Percentiles rank a stretch among this genome's conserved stretches.
Evolutionary conservation across 2,329 filamentous ascomycete species (phyloP).

Genomic region (Massarina eburnea): DNA sequence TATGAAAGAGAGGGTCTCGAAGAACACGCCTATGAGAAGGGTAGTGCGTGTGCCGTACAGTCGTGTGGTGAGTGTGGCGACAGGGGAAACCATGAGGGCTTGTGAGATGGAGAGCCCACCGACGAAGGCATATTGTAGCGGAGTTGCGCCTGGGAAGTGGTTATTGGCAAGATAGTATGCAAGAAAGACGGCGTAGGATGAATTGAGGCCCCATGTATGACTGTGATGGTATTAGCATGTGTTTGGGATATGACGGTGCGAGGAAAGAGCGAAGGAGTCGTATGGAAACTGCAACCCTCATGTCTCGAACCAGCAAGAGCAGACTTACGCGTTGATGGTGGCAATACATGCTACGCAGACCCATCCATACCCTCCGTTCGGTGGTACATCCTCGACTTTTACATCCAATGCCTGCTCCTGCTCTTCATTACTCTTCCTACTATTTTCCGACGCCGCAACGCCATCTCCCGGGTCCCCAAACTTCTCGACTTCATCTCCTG

Average conservation of each 20-base stretch:
- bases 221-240: conserved; percentile 39
- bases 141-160: conserved; percentile 63
- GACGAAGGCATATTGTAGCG: conserved; percentile 75
- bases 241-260: too few relatives aligned
- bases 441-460: conserved; percentile 9
- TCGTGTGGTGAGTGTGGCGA: conserved; percentile 64
- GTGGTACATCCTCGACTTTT: conserved; percentile 46
- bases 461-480: background rate
- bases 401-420: conserved; percentile 6
- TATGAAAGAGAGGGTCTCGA: conserved; percentile 67
- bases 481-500: background rate
- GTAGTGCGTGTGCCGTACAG: conserved; percentile 64
- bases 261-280: background rate
- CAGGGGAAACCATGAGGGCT: conserved; percentile 68
- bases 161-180: conserved; percentile 67
- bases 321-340: conserved; percentile 39
- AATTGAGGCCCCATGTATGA: conserved; percentile 76
- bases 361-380: conserved; percentile 65
- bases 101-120: conserved; percentile 68
- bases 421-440: conserved; percentile 1
- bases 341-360: conserved; percentile 49
- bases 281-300: background rate
- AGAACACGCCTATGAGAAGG: conserved; percentile 63
- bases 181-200: conserved; percentile 71
- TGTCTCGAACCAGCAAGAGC: background rate